Percentiles rank a stretch among this genome's conserved stretches.
Conservation (phyloP, 2,329 filamentous ascomycete species). For the Blastomyces parvus region DNA sequence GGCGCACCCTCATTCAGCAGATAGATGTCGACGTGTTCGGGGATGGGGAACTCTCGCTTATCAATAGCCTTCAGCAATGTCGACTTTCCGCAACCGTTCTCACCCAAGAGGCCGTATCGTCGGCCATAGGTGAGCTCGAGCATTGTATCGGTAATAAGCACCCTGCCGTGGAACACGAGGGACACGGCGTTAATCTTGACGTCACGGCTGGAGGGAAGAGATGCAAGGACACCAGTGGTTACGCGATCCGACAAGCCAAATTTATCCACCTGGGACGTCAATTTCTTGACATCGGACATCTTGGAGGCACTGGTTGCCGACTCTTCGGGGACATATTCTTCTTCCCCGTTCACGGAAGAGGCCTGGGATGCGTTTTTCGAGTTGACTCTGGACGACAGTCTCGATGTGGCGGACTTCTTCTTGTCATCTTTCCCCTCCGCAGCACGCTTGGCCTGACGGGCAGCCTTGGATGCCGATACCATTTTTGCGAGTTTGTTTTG, state of each 20-base stretch:
- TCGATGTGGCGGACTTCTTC: conserved; percentile 64
- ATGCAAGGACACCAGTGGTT: conserved; percentile 91
- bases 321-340: conserved; percentile 58
- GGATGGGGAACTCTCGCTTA: conserved; percentile 88
- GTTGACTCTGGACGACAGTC: conserved; percentile 58
- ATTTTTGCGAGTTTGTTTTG: conserved; percentile 33
- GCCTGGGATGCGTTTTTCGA: conserved; percentile 55
- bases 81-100: conserved; percentile 99
- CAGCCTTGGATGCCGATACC: conserved; percentile 61
- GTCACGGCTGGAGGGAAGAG: conserved; percentile 74
- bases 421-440: conserved; percentile 63
- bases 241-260: conserved; percentile 94
- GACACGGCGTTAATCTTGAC: conserved; percentile 93
- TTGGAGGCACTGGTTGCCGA: conserved; percentile 63
- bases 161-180: conserved; percentile 94
- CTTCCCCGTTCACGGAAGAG: conserved; percentile 62
- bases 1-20: conserved; percentile 95
- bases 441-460: conserved; percentile 56
- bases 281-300: conserved; percentile 71
- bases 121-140: conserved; percentile 88
- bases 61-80: conserved; percentile 95
- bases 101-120: conserved; percentile 87
- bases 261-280: conserved; percentile 90
- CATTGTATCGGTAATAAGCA: conserved; percentile 86
- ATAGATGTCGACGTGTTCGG: conserved; percentile 95